Evolutionary conservation across 805 yeast genomes (phyloP).

Genomic region (Ogataea salicorniae): DNA sequence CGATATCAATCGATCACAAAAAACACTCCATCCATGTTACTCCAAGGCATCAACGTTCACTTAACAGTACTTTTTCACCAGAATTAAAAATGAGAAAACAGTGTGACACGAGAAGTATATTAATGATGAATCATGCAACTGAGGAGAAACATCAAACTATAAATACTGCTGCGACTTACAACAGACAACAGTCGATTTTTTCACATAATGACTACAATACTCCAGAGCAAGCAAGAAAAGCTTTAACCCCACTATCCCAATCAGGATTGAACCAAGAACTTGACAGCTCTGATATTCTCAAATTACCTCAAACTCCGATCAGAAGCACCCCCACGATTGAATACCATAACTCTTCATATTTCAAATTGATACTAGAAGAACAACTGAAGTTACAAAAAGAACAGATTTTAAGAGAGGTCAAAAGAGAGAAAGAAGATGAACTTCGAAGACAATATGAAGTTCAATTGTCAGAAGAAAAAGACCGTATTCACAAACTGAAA

Average conservation of each 20-base stretch:
- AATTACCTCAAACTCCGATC: too few relatives aligned
- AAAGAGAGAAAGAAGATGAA: conserved; percentile 5
- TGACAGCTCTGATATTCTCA: not conserved
- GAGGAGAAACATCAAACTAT: conserved; percentile 1
- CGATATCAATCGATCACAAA: not conserved
- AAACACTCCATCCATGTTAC: conserved; percentile 16
- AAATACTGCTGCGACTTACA: not conserved
- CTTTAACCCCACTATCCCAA: conserved; percentile 19
- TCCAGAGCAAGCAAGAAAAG: conserved; percentile 24
- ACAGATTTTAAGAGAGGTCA: conserved; percentile 12
- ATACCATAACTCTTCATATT: conserved; percentile 6
- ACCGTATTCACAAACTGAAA: not conserved
- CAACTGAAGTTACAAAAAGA: conserved; percentile 18
- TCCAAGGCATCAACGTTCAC: conserved; percentile 12
- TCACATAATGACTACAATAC: conserved; percentile 14
- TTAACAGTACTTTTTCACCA: conserved; percentile 17
- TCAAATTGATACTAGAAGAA: conserved; percentile 12
- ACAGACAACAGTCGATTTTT: not conserved
- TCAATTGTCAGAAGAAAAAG: not conserved
- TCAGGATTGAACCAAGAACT: conserved; percentile 6
- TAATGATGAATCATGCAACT: conserved; percentile 9
- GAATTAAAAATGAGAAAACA: conserved; percentile 14
- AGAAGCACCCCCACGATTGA: not conserved
- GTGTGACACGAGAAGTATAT: conserved; percentile 6
- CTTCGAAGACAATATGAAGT: not conserved